A percentile compares a stretch with the other conserved stretches of the same genome.
Conservation (phyloP, 257 asterid species). For the Capsicum chinense region DNA sequence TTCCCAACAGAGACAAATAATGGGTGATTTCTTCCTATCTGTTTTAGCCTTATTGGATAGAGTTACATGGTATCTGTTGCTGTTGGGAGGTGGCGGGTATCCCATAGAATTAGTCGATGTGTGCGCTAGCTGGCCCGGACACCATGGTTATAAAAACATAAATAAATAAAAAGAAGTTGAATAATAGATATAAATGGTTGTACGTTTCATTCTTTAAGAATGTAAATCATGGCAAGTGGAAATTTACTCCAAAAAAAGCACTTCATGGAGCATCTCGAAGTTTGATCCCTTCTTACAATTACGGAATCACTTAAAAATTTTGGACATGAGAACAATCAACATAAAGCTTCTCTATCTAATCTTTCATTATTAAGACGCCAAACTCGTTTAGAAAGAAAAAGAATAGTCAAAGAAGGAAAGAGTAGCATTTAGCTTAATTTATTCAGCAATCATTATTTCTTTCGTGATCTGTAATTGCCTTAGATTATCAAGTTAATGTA, state of each 20-base stretch:
- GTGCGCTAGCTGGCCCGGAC: too few species aligned
- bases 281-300: background rate
- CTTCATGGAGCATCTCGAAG: constrained; percentile 20
- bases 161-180: background rate
- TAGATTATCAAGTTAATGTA: constrained; percentile 3
- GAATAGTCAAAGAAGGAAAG: background rate
- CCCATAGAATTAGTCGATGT: too few species aligned
- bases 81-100: too few species aligned
- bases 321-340: background rate
- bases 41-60: too few species aligned
- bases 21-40: too few species aligned
- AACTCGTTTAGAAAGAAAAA: background rate
- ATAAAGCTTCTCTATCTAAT: background rate
- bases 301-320: background rate
- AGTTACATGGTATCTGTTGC: too few species aligned
- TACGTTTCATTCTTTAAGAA: background rate
- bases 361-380: background rate
- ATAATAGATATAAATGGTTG: background rate
- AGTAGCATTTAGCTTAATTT: constrained; percentile 10
- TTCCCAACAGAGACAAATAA: too few species aligned
- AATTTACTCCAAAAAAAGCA: background rate
- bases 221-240: background rate
- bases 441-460: background rate
- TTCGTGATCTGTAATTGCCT: background rate
- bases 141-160: too few species aligned